A percentile compares a stretch with the other conserved stretches of the same genome.
These are phyloP conservation scores for Pelargonium cotyledonis DNA, from an alignment of 441 rosid genomes.

Conservation along the genomic window DNA sequence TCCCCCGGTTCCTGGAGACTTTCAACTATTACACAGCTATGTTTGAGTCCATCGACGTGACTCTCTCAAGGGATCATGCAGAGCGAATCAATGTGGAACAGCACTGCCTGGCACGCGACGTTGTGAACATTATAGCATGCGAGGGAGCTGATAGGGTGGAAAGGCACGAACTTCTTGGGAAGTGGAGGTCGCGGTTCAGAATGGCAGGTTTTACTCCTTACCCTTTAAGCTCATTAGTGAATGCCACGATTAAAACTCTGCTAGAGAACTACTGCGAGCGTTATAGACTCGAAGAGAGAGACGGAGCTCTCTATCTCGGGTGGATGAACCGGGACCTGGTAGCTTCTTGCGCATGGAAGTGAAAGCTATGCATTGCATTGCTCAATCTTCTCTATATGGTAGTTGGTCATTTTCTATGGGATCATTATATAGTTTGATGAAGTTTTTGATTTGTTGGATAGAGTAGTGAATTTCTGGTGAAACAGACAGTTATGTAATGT, in stretches of 20 bases:
- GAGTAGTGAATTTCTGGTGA: too few relatives aligned
- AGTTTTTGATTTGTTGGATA: too few relatives aligned
- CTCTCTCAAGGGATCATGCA: constrained; percentile 56
- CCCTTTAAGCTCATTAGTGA: constrained; percentile 68
- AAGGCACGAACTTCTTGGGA: constrained; percentile 70
- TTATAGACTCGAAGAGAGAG: constrained; percentile 74
- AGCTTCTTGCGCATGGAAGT: constrained; percentile 77
- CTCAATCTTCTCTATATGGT: not conserved
- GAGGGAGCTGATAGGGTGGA: constrained; percentile 83
- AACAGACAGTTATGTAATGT: too few relatives aligned
- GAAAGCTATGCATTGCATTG: constrained; percentile 20
- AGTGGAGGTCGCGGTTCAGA: constrained; percentile 67
- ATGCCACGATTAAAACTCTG: constrained; percentile 54
- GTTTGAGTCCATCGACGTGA: constrained; percentile 80
- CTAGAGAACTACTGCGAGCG: constrained; percentile 48
- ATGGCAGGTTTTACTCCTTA: constrained; percentile 74
- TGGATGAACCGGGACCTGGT: constrained; percentile 85
- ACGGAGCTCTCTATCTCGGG: constrained; percentile 69
- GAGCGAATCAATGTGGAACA: constrained; percentile 80
- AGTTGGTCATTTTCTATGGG: constrained; percentile 1
- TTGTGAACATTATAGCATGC: constrained; percentile 79
- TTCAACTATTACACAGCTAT: constrained; percentile 69
- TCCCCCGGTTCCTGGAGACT: constrained; percentile 70
- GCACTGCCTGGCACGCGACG: constrained; percentile 81
- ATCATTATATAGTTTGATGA: not conserved